Percentiles rank a stretch among this genome's conserved stretches.
phyloP scores from a whole-genome alignment of 1,284 basidiomycete species.

The Rhizoctonia solani region DNA sequence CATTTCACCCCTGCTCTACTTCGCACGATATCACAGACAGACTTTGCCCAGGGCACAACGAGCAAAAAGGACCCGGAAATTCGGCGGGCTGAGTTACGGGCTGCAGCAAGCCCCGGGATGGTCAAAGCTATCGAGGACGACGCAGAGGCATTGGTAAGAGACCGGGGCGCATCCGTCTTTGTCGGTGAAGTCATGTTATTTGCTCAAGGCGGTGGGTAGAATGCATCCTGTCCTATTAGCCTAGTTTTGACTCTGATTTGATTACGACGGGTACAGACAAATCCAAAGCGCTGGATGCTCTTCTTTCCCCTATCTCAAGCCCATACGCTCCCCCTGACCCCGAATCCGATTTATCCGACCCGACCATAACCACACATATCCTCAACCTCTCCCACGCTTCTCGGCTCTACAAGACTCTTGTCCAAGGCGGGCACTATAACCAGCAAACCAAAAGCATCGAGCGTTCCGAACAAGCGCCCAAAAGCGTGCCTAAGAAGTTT shows the following conservation, averaged over 20 bases:
- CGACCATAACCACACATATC: slow-evolving; percentile 60
- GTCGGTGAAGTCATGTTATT: slow-evolving; percentile 80
- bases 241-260: no score
- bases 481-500: slow-evolving; percentile 62
- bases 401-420: slow-evolving; percentile 79
- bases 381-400: slow-evolving; percentile 81
- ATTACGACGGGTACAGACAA: no score
- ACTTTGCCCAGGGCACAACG: slow-evolving; percentile 63
- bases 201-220: slow-evolving; percentile 72
- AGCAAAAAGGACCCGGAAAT: slow-evolving; percentile 74
- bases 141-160: slow-evolving; percentile 62
- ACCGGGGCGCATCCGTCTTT: slow-evolving; percentile 77
- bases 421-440: slow-evolving; percentile 88
- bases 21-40: slow-evolving; percentile 68
- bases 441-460: slow-evolving; percentile 60
- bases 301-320: slow-evolving; percentile 59
- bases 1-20: slow-evolving; percentile 85
- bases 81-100: slow-evolving; percentile 68
- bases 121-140: slow-evolving; percentile 66
- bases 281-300: slow-evolving; percentile 58
- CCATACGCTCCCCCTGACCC: slow-evolving; percentile 55
- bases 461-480: slow-evolving; percentile 52
- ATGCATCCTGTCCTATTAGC: no score
- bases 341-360: slow-evolving; percentile 38
- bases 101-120: slow-evolving; percentile 69